phyloP scores from a whole-genome alignment of 2,329 filamentous ascomycete genomes.

The Aspergillus ruber region DNA sequence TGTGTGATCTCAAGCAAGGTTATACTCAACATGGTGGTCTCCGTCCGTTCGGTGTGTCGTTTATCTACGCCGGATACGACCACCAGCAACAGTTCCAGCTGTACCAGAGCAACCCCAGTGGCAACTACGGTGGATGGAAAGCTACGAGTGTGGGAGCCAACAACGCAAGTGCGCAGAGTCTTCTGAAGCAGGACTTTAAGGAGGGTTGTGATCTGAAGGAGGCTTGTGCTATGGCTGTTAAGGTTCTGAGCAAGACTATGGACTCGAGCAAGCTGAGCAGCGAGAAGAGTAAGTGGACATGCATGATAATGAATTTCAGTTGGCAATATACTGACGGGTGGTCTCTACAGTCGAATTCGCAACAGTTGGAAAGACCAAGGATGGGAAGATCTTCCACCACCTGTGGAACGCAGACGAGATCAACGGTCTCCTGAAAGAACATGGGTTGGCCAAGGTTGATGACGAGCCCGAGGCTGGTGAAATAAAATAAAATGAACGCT shows the following conservation, averaged over 20 bases:
- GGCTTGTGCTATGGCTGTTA: slow-evolving; percentile 94
- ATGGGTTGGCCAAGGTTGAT: slow-evolving; percentile 78
- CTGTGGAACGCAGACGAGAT: slow-evolving; percentile 97
- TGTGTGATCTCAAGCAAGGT: slow-evolving; percentile 97
- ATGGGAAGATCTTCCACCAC: slow-evolving; percentile 96
- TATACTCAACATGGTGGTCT: slow-evolving; percentile 99
- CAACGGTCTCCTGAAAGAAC: slow-evolving; percentile 85
- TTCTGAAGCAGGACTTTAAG: slow-evolving; percentile 99
- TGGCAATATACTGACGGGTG: slow-evolving; percentile 8
- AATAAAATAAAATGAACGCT: slow-evolving; percentile 30
- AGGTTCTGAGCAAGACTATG: slow-evolving; percentile 99
- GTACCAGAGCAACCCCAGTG: slow-evolving; percentile 97
- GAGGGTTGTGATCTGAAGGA: slow-evolving; percentile 95
- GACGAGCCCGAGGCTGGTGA: slow-evolving; percentile 60
- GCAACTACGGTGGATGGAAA: slow-evolving; percentile 99
- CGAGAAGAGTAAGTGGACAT: slow-evolving; percentile 76
- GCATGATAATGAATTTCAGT: background rate
- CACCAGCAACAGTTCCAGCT: slow-evolving; percentile 95
- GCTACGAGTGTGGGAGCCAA: slow-evolving; percentile 96
- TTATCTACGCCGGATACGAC: slow-evolving; percentile 99
- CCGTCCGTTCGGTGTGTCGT: slow-evolving; percentile 94
- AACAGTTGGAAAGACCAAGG: slow-evolving; percentile 89
- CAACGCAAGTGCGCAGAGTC: slow-evolving; percentile 92
- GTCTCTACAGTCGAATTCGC: slow-evolving; percentile 77
- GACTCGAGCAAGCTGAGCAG: slow-evolving; percentile 97